Evolutionary conservation across 1,284 basidiomycete species (phyloP), one percentile per base, ranked within the genome.

Genomic region (Moesziomyces parantarcticus): DNA sequence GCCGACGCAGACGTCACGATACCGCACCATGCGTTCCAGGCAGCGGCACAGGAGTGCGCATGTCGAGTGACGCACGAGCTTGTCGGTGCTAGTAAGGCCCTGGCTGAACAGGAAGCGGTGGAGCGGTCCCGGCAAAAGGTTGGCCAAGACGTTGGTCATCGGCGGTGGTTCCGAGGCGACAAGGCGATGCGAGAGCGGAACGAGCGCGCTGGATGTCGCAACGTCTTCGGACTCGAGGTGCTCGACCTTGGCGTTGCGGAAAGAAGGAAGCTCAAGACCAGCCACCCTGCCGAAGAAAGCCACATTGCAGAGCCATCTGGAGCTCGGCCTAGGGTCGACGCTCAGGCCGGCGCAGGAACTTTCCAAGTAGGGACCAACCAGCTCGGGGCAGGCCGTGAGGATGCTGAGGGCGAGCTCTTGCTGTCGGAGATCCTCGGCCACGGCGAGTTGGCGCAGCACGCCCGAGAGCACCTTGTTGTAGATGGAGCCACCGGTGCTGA

Each of bases 261-360:
- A 77, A 10, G 77, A 63, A 0, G 93, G 94, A 0, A 93, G 85
- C 0, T 91, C 89, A 0, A 94, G 87, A 0, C 91, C 90, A 47
- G 96, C 87, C 34, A 94, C 88, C 3, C 88, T 86, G 0, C 90
- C 91, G 42, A 93, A 88, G 79, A 94, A 92, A 3, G 92, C 88
- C 62, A 95, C 89, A 55, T 93, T 94, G 2, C 91, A 89, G 32
- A 97, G 89, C 94, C 94, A 97, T 77, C 91, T 90, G 0, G 92
- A 92, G 7, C 92, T 92, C 0, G 94, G 88, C 1, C 92, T 89
- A 0, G 94, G 93, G 71, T 97, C 94, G 8, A 97, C 87, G 0
- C 91, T 91, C 89, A 90, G 34, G 88, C 88, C 18, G 89, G 84
- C 92, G 5, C 46, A 43, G 26, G 75, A 50, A 54, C 18, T 42